These are phyloP conservation scores for Boletus coccyginus DNA, from an alignment of 768 basidiomycete species.

Conservation along the genomic window DNA sequence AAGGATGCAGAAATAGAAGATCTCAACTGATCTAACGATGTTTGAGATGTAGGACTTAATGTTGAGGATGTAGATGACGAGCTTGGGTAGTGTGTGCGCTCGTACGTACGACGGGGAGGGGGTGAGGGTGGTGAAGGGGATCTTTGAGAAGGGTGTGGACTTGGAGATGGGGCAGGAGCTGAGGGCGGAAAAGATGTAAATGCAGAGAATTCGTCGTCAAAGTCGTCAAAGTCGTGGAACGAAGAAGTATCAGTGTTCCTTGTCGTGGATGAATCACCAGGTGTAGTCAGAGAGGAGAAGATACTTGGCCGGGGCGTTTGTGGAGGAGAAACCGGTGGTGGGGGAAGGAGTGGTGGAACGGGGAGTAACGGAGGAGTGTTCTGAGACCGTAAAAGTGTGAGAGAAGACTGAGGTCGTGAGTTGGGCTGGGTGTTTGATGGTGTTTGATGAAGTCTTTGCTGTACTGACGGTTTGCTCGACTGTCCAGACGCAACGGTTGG, in stretches of 20 bases:
- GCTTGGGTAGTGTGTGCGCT: constrained; percentile 20
- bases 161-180: background rate
- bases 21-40: constrained; percentile 17
- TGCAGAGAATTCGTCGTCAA: constrained; percentile 53
- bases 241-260: constrained; percentile 2
- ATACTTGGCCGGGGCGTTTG: constrained; percentile 29
- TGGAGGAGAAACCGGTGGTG: constrained; percentile 30
- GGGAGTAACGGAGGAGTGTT: constrained; percentile 22
- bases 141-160: constrained; percentile 10
- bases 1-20: constrained; percentile 31
- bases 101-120: constrained; percentile 26
- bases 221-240: constrained; percentile 23
- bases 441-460: constrained; percentile 11
- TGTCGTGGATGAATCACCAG: constrained; percentile 8
- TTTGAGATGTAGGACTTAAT: constrained; percentile 23
- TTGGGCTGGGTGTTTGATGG: constrained; percentile 15
- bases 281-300: constrained; percentile 3
- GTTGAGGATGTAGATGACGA: constrained; percentile 28
- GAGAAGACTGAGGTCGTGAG: constrained; percentile 17
- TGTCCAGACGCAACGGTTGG: constrained; percentile 1
- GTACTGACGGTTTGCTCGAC: constrained; percentile 3
- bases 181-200: constrained; percentile 36
- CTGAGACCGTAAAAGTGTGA: constrained; percentile 24
- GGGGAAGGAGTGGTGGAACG: constrained; percentile 30
- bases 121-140: constrained; percentile 28